Evolutionary conservation across 1,139 yeast genomes (phyloP).

Genomic region (Scheffersomyces lignicola): DNA sequence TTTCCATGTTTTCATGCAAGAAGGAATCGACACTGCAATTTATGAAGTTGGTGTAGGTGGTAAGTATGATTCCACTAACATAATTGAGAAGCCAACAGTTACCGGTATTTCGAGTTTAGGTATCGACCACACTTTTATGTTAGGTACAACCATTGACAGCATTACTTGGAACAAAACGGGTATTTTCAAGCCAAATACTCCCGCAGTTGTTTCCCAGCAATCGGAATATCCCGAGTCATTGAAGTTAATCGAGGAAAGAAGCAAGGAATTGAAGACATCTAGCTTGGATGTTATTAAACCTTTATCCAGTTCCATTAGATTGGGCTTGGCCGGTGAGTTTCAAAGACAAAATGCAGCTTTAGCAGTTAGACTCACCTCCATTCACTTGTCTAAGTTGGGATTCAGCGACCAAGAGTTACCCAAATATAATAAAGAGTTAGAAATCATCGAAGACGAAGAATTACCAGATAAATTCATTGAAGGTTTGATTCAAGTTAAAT

Average conservation of each 20-base stretch:
- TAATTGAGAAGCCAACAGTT: slow-evolving; percentile 74
- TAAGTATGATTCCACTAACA: slow-evolving; percentile 90
- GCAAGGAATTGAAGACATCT: slow-evolving; percentile 58
- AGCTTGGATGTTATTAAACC: slow-evolving; percentile 50
- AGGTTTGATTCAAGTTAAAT: slow-evolving; percentile 70
- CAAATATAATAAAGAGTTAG: slow-evolving; percentile 18
- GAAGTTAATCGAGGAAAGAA: slow-evolving; percentile 57
- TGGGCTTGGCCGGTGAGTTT: slow-evolving; percentile 88
- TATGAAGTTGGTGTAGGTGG: slow-evolving; percentile 99
- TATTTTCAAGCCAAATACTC: slow-evolving; percentile 68
- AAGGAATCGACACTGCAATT: slow-evolving; percentile 88
- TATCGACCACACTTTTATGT: slow-evolving; percentile 86
- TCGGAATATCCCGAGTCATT: slow-evolving; percentile 53
- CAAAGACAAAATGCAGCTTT: slow-evolving; percentile 85
- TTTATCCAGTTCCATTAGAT: slow-evolving; percentile 35
- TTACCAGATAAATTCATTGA: slow-evolving; percentile 57
- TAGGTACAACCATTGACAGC: slow-evolving; percentile 84
- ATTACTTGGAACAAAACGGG: slow-evolving; percentile 98
- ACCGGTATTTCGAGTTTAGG: slow-evolving; percentile 89
- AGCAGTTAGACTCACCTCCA: slow-evolving; percentile 72
- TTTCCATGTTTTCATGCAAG: slow-evolving; percentile 84
- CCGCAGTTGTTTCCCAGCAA: slow-evolving; percentile 67
- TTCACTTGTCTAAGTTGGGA: slow-evolving; percentile 58
- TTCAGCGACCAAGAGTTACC: slow-evolving; percentile 25
- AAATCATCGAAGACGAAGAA: slow-evolving; percentile 18